A percentile compares a stretch with the other conserved stretches of the same genome.
Evolutionary conservation across 1,139 yeast species (phyloP).

Genomic region (Zygosaccharomyces pseudobailii): DNA sequence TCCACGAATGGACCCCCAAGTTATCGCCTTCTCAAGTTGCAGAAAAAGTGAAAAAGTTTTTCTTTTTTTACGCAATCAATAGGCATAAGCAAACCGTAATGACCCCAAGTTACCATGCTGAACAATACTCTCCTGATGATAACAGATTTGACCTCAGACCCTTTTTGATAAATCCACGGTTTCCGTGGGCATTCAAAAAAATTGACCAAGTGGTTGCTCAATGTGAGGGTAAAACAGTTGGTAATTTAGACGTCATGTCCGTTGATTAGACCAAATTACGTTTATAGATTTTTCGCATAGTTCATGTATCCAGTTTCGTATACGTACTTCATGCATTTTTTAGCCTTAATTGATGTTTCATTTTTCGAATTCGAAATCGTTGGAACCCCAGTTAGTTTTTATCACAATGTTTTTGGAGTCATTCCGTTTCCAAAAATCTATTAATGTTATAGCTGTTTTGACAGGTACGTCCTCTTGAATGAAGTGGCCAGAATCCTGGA

Average conservation of each 20-base stretch:
- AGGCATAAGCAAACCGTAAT: slow-evolving; percentile 95
- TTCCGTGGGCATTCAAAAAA: slow-evolving; percentile 84
- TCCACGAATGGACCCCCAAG: slow-evolving; percentile 88
- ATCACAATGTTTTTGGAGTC: slow-evolving; percentile 37
- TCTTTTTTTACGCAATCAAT: slow-evolving; percentile 88
- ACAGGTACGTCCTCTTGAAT: slow-evolving; percentile 84
- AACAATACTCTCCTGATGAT: slow-evolving; percentile 96
- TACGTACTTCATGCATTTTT: slow-evolving; percentile 6
- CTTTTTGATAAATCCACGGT: slow-evolving; percentile 84
- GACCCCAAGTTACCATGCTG: slow-evolving; percentile 97
- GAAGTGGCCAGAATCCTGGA: slow-evolving; percentile 82
- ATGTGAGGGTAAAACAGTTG: slow-evolving; percentile 39
- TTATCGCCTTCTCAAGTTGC: slow-evolving; percentile 82
- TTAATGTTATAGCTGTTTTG: slow-evolving; percentile 54
- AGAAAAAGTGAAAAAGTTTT: slow-evolving; percentile 84
- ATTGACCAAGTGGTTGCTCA: slow-evolving; percentile 69
- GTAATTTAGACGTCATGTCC: slow-evolving; percentile 38
- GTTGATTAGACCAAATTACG: slow-evolving; percentile 36
- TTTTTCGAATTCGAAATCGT: background rate
- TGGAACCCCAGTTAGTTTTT: slow-evolving; percentile 38
- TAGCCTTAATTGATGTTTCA: background rate
- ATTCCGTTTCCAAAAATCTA: slow-evolving; percentile 53
- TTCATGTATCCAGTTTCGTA: background rate
- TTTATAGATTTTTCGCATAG: background rate
- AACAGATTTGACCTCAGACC: slow-evolving; percentile 94